Percentiles rank a stretch among this genome's conserved stretches.
Conservation (phyloP, 352 stramenopile species). For the Phytophthora multivora region DNA sequence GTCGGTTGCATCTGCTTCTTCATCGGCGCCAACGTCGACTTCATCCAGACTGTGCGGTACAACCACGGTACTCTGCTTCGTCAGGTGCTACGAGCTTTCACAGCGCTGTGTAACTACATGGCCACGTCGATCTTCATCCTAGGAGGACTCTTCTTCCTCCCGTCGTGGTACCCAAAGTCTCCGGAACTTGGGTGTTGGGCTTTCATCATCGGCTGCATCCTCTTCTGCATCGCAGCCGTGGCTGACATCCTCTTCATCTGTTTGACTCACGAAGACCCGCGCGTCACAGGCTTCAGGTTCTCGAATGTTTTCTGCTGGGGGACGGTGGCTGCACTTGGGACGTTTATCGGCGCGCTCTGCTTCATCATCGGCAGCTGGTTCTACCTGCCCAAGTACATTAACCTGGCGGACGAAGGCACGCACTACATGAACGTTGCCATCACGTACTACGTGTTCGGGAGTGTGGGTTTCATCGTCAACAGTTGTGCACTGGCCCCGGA, state of each 20-base stretch:
- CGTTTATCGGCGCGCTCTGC: conserved; percentile 56
- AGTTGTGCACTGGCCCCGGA: conserved; percentile 50
- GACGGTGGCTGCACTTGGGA: conserved; percentile 43
- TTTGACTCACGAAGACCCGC: conserved; percentile 51
- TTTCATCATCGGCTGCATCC: conserved; percentile 66
- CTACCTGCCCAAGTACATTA: conserved; percentile 74
- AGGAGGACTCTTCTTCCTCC: conserved; percentile 71
- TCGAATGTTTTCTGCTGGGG: conserved; percentile 59
- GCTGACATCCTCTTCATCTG: conserved; percentile 59
- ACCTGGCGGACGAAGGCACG: conserved; percentile 48
- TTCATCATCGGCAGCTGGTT: conserved; percentile 76
- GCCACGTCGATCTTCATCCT: conserved; percentile 67
- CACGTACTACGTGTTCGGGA: conserved; percentile 68
- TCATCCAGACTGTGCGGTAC: conserved; percentile 57
- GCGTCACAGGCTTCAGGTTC: conserved; percentile 39
- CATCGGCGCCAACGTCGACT: conserved; percentile 61
- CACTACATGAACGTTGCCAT: conserved; percentile 70
- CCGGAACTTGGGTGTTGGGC: conserved; percentile 63
- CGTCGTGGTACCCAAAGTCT: conserved; percentile 59
- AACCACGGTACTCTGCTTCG: conserved; percentile 43
- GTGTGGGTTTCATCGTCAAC: conserved; percentile 71
- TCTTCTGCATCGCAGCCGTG: conserved; percentile 62
- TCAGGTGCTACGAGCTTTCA: conserved; percentile 60
- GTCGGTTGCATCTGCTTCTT: conserved; percentile 68
- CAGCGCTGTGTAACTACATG: conserved; percentile 57